A percentile compares a stretch with the other conserved stretches of the same genome.
These are phyloP conservation scores for Rubroboletus pulcherrimus DNA, from an alignment of 768 basidiomycete genomes.

Conservation along the genomic window DNA sequence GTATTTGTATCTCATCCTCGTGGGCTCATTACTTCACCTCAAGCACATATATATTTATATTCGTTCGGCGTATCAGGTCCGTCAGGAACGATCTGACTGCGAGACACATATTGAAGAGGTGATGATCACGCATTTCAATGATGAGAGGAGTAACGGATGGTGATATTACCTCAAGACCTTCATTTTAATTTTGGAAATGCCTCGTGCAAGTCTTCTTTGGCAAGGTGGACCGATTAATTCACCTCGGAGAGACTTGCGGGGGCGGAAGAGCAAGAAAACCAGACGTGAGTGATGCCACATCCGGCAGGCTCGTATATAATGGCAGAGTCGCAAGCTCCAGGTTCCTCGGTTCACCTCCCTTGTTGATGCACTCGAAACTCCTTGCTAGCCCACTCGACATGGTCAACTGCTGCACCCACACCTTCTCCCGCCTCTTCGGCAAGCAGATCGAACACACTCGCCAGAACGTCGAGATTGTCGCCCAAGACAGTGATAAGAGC, in stretches of 20 bases:
- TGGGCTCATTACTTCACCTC: constrained; percentile 19
- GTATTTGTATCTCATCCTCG: constrained; percentile 33
- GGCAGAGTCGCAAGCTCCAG: constrained; percentile 1
- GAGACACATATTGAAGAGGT: constrained; percentile 22
- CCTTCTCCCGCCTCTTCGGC: constrained; percentile 22
- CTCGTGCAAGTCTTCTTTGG: constrained; percentile 25
- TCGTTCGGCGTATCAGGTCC: constrained; percentile 13
- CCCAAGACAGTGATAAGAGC: constrained; percentile 21
- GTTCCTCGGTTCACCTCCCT: constrained; percentile 9
- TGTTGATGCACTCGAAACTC: constrained; percentile 24
- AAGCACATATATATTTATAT: constrained; percentile 20
- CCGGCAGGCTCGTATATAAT: constrained; percentile 23
- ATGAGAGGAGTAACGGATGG: constrained; percentile 21
- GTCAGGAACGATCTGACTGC: constrained; percentile 29
- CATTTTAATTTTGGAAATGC: constrained; percentile 24
- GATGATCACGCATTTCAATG: constrained; percentile 33
- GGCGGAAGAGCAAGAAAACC: constrained; percentile 14
- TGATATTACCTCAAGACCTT: constrained; percentile 34
- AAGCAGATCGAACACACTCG: constrained; percentile 19
- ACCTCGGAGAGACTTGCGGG: constrained; percentile 16
- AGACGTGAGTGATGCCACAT: constrained; percentile 15
- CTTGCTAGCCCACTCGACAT: constrained; percentile 22
- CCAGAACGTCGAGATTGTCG: constrained; percentile 19
- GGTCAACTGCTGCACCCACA: constrained; percentile 22
- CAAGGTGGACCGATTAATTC: constrained; percentile 16